Evolutionary conservation across 441 rosid genomes (phyloP).

Genomic region (Corymbia calophylla): DNA sequence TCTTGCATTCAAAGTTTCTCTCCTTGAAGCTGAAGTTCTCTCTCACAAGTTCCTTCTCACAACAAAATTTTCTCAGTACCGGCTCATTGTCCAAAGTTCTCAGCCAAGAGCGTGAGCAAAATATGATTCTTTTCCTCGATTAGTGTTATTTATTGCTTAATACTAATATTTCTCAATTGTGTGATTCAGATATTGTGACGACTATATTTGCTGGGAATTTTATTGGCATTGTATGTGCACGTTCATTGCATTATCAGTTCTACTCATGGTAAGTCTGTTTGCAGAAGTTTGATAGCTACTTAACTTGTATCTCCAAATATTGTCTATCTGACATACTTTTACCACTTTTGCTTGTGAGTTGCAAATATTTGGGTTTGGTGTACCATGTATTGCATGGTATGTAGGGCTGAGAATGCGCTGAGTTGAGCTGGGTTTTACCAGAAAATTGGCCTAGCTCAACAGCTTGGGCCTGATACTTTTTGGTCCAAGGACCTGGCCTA

Average conservation of each 20-base stretch:
- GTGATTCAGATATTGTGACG: conserved; percentile 55
- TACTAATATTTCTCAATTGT: conserved; percentile 1
- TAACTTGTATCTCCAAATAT: not conserved
- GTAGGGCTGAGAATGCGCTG: not conserved
- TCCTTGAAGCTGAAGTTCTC: conserved; percentile 20
- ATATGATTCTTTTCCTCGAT: not conserved
- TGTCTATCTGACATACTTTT: not conserved
- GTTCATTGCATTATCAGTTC: conserved; percentile 95
- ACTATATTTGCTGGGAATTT: conserved; percentile 85
- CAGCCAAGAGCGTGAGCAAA: conserved; percentile 53
- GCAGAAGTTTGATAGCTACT: not conserved
- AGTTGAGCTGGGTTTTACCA: not conserved
- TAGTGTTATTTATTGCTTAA: not conserved
- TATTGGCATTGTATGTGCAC: conserved; percentile 80
- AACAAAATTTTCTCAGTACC: not conserved
- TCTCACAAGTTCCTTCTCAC: conserved; percentile 11
- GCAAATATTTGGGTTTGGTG: not conserved
- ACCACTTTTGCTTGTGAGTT: not conserved
- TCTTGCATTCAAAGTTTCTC: conserved; percentile 44
- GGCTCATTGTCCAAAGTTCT: conserved; percentile 29
- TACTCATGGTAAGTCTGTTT: conserved; percentile 65
- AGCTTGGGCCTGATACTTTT: not conserved
- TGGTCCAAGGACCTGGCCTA: not conserved
- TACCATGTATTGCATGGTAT: not conserved
- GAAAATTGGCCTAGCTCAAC: not conserved